A percentile compares a stretch with the other conserved stretches of the same genome.
Conservation (phyloP, 164 flowering plant genomes). For the Chimonanthus salicifolius region DNA sequence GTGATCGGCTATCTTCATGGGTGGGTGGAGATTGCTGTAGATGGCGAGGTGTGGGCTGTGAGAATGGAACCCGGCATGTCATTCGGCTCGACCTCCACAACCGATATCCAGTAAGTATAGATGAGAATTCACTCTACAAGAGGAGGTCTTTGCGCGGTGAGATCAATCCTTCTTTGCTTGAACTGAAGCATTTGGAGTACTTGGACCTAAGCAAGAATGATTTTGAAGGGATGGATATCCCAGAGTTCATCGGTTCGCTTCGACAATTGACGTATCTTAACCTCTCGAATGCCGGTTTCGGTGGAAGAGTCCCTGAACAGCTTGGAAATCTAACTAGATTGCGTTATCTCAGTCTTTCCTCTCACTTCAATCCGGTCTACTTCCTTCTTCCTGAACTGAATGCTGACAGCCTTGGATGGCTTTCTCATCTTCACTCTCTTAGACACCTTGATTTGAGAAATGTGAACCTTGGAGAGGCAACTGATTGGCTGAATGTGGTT, state of each 20-base stretch:
- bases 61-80: not conserved
- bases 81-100: slow-evolving; percentile 6
- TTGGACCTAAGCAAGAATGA: slow-evolving; percentile 5
- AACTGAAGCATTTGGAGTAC: slow-evolving; percentile 6
- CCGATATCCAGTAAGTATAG: not conserved
- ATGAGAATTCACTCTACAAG: not conserved
- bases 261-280: slow-evolving; percentile 2
- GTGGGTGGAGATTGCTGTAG: slow-evolving; percentile 1
- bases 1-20: not conserved
- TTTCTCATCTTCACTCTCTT: not conserved
- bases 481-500: slow-evolving; percentile 4
- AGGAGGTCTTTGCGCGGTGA: not conserved
- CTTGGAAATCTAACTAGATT: slow-evolving; percentile 12
- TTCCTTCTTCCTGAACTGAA: not conserved
- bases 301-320: slow-evolving; percentile 1
- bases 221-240: not conserved
- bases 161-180: not conserved
- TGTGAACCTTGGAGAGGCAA: not conserved
- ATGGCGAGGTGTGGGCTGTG: slow-evolving; percentile 5
- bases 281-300: not conserved
- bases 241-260: slow-evolving; percentile 7
- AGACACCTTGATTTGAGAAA: not conserved
- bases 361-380: not conserved
- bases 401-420: not conserved
- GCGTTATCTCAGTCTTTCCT: not conserved